These are phyloP conservation scores for Umbelopsis isabellina DNA, from an alignment of 192 early-diverging fungal species.

Conservation along the genomic window DNA sequence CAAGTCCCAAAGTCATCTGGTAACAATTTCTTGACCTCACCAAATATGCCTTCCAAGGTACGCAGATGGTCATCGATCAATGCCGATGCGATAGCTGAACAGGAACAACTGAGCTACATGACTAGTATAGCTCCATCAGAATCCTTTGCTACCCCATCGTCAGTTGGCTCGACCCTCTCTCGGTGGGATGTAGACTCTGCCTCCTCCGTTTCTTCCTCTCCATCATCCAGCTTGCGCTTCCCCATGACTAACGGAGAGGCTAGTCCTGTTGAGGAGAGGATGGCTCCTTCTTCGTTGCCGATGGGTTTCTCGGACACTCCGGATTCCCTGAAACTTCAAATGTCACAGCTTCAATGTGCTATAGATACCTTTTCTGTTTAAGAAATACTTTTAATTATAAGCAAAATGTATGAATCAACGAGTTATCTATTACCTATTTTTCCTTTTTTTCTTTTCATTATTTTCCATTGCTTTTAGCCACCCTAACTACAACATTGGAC, in stretches of 20 bases:
- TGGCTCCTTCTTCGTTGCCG: not conserved
- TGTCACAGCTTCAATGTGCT: slow-evolving; percentile 9
- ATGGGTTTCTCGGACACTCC: not conserved
- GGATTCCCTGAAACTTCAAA: not conserved
- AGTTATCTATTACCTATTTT: slow-evolving; percentile 5
- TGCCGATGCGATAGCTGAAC: not conserved
- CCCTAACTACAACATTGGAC: too few species aligned
- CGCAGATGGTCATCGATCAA: slow-evolving; percentile 3
- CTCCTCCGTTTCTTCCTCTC: slow-evolving; percentile 20
- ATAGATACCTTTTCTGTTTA: slow-evolving; percentile 1
- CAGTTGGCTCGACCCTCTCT: not conserved
- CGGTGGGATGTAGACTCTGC: slow-evolving; percentile 18
- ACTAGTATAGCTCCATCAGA: not conserved
- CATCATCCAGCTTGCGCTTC: not conserved
- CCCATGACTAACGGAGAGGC: not conserved
- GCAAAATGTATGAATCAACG: slow-evolving; percentile 9
- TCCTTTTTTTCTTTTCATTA: not conserved
- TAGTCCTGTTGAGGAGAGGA: not conserved
- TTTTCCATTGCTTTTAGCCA: too few species aligned
- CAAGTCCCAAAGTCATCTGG: not conserved
- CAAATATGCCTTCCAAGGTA: not conserved
- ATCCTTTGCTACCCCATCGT: not conserved
- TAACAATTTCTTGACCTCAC: not conserved
- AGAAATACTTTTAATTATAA: not conserved
- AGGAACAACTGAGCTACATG: not conserved